phyloP scores from a whole-genome alignment of 441 rosid genomes.

The Mallotus repandus region DNA sequence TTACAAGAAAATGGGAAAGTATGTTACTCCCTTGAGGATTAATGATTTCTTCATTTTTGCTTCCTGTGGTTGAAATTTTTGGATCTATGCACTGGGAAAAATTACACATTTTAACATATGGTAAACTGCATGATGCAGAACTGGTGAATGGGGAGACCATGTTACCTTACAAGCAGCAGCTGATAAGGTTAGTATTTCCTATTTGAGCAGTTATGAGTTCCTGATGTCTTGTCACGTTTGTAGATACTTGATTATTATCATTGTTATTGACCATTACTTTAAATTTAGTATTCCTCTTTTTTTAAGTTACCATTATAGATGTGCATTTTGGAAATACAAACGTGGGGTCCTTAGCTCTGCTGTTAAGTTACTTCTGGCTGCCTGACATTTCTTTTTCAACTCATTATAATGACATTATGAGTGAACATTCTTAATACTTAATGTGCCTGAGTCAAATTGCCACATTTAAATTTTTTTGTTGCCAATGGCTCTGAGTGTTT shows the following conservation, averaged over 20 bases:
- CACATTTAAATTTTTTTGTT: neutral
- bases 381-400: neutral
- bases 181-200: conserved; percentile 60
- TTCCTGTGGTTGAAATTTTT: conserved; percentile 19
- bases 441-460: neutral
- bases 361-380: neutral
- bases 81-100: neutral
- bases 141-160: conserved; percentile 98
- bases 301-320: neutral
- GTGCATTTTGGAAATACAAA: neutral
- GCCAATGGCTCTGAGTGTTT: neutral
- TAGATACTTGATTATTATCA: neutral
- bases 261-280: neutral
- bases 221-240: neutral
- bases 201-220: neutral
- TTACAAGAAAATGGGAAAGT: conserved; percentile 86
- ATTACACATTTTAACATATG: conserved; percentile 21
- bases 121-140: conserved; percentile 44
- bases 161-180: conserved; percentile 96
- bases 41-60: conserved; percentile 11
- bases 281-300: neutral
- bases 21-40: conserved; percentile 34
- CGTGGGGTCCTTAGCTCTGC: neutral
- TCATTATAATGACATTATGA: neutral
- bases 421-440: too few relatives aligned